A percentile compares a stretch with the other conserved stretches of the same genome.
phyloP scores from a whole-genome alignment of 257 asterid species.

The Ajuga chamaepitys region DNA sequence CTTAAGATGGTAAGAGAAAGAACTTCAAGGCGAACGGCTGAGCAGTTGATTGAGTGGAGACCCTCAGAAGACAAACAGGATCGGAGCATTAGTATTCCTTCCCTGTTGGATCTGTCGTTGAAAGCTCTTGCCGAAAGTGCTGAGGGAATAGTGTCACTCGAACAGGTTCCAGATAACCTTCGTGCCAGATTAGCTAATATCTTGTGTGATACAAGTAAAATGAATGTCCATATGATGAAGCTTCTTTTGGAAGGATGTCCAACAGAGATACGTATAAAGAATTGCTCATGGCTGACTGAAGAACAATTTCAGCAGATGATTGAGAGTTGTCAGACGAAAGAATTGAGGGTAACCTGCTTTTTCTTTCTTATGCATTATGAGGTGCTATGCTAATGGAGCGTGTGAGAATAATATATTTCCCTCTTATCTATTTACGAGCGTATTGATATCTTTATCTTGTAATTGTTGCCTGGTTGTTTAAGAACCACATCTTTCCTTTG shows the following conservation, averaged over 20 bases:
- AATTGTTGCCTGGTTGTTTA: neutral
- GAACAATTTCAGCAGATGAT: conserved; percentile 36
- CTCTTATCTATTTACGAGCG: neutral
- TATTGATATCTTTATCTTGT: neutral
- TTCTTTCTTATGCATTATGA: conserved; percentile 4
- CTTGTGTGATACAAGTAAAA: conserved; percentile 51
- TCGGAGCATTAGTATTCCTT: conserved; percentile 29
- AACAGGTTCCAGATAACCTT: conserved; percentile 47
- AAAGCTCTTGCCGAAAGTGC: conserved; percentile 54
- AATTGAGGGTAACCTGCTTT: conserved; percentile 46
- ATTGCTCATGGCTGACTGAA: conserved; percentile 71
- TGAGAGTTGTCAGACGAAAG: conserved; percentile 26
- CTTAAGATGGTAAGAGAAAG: conserved; percentile 42
- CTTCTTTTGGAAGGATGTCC: conserved; percentile 60
- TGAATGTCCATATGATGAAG: conserved; percentile 32
- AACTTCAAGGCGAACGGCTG: conserved; percentile 14
- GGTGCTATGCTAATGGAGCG: neutral
- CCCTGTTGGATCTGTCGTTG: conserved; percentile 56
- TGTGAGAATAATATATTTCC: neutral
- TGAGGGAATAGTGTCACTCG: conserved; percentile 55
- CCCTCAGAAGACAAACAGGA: conserved; percentile 21
- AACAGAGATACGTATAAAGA: conserved; percentile 55
- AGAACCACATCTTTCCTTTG: neutral
- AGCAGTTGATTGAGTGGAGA: conserved; percentile 46
- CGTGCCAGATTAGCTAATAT: conserved; percentile 40